These are phyloP conservation scores for Aspergillus egyptiacus DNA, from an alignment of 495 filamentous ascomycete species.

Conservation along the genomic window DNA sequence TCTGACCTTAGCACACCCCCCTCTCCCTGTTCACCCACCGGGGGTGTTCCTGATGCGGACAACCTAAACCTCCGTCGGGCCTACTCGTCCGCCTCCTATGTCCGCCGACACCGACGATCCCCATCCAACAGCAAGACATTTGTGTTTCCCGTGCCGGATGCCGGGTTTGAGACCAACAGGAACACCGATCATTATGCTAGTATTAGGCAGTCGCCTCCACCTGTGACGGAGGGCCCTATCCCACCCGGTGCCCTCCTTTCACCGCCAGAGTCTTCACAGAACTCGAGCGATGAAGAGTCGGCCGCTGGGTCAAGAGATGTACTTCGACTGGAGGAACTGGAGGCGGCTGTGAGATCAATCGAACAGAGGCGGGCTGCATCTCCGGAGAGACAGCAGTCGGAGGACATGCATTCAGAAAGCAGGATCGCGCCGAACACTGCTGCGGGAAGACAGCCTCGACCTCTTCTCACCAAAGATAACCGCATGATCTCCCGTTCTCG, in stretches of 20 bases:
- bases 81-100: conserved; percentile 69
- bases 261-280: conserved; percentile 73
- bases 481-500: conserved; percentile 73
- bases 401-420: conserved; percentile 28
- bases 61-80: conserved; percentile 63
- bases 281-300: conserved; percentile 79
- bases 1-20: conserved; percentile 53
- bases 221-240: conserved; percentile 63
- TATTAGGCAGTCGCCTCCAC: conserved; percentile 74
- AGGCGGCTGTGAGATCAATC: conserved; percentile 76
- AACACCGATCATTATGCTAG: conserved; percentile 48
- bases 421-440: conserved; percentile 4
- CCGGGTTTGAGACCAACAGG: conserved; percentile 35
- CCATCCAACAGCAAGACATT: conserved; percentile 47
- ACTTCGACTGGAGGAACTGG: conserved; percentile 67
- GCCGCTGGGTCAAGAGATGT: conserved; percentile 48
- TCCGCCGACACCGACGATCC: conserved; percentile 60
- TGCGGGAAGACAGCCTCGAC: conserved; percentile 17
- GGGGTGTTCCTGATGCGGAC: conserved; percentile 29
- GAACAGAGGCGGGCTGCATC: conserved; percentile 60
- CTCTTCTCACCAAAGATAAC: conserved; percentile 48
- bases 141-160: conserved; percentile 27
- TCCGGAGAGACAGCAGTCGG: conserved; percentile 44
- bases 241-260: conserved; percentile 78
- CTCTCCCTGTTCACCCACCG: conserved; percentile 34